Percentiles rank a stretch among this genome's conserved stretches.
These are phyloP conservation scores for Cicer judaicum DNA, from an alignment of 306 rosid genomes.

Conservation along the genomic window DNA sequence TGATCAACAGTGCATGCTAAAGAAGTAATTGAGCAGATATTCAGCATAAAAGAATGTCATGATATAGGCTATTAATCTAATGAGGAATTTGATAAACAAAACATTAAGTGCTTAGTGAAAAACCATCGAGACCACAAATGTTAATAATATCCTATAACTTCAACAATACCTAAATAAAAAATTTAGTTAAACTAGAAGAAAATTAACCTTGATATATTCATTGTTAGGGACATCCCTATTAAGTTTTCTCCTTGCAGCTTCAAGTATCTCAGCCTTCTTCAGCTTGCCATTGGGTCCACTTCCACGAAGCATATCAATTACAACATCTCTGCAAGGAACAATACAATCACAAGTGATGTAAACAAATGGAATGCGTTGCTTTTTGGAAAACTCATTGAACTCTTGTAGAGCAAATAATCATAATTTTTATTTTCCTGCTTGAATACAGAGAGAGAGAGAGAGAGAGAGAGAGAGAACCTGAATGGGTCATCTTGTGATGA, in stretches of 20 bases:
- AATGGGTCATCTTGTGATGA: conserved; percentile 74
- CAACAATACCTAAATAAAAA: neutral
- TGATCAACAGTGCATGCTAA: conserved; percentile 5
- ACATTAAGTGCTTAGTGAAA: neutral
- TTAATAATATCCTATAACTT: neutral
- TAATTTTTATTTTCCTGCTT: neutral
- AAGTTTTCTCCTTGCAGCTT: conserved; percentile 70
- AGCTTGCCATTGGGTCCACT: conserved; percentile 66
- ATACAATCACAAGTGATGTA: conserved; percentile 28
- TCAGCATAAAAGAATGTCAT: neutral
- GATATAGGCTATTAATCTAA: neutral
- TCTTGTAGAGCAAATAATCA: conserved; percentile 2
- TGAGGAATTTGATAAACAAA: neutral
- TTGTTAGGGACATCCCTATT: conserved; percentile 61
- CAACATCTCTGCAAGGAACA: conserved; percentile 72
- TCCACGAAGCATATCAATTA: conserved; percentile 72
- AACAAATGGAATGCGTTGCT: conserved; percentile 25
- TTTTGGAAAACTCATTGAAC: neutral
- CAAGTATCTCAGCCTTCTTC: conserved; percentile 69
- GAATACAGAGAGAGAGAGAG: neutral
- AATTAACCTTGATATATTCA: conserved; percentile 80
- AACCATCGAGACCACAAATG: neutral
- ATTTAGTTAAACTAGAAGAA: neutral
- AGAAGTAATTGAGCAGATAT: conserved; percentile 4
- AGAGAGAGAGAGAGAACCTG: conserved; percentile 56